phyloP scores from a whole-genome alignment of 805 yeast species.

The Cyberlindnera bimundalis region DNA sequence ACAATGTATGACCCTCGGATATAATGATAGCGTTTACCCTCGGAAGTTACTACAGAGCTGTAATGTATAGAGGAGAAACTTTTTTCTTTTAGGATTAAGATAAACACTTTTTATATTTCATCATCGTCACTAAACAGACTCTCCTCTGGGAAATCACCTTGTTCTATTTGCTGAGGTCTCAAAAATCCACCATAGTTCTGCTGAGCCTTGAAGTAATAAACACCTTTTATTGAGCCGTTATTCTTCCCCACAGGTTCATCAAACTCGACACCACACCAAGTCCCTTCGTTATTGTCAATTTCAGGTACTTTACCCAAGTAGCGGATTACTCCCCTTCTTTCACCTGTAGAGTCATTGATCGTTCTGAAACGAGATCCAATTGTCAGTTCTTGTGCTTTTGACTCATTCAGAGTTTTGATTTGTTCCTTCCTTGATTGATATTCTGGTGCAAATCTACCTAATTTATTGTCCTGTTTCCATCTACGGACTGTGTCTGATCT shows the following conservation, averaged over 20 bases:
- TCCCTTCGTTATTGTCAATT: slow-evolving; percentile 43
- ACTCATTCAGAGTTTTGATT: slow-evolving; percentile 26
- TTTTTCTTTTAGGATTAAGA: too few species aligned
- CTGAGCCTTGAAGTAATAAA: slow-evolving; percentile 52
- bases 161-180: slow-evolving; percentile 62
- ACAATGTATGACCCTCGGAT: too few species aligned
- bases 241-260: slow-evolving; percentile 88
- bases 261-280: slow-evolving; percentile 84
- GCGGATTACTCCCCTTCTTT: slow-evolving; percentile 66
- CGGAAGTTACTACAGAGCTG: too few species aligned
- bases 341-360: slow-evolving; percentile 40
- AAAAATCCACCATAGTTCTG: slow-evolving; percentile 74
- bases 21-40: too few species aligned
- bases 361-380: slow-evolving; percentile 56
- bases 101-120: slow-evolving; percentile 32
- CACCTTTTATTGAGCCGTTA: slow-evolving; percentile 69
- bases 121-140: slow-evolving; percentile 43
- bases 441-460: slow-evolving; percentile 71
- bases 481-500: slow-evolving; percentile 60
- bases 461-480: slow-evolving; percentile 68
- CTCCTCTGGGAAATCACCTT: slow-evolving; percentile 62
- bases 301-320: slow-evolving; percentile 67
- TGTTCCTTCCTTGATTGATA: slow-evolving; percentile 32
- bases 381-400: slow-evolving; percentile 32
- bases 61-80: too few species aligned